Percentiles rank a stretch among this genome's conserved stretches.
These are phyloP conservation scores for Zea mays DNA, from an alignment of 176 grass and related monocot species.

Conservation along the genomic window Zm-B73-REFERENCE-NAM-5.0 NC_050105.1:56385501-56386000, in stretches of 20 bases:
- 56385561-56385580: constrained; percentile 14
- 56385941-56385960: constrained; percentile 4
- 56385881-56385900: background rate
- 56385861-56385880: background rate
- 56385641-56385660: constrained; percentile 86
- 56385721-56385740: constrained; percentile 23
- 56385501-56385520: background rate
- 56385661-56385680: constrained; percentile 93
- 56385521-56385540: constrained; percentile 13
- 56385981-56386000: background rate
- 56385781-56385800: background rate
- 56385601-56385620: background rate
- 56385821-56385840: constrained; percentile 14
- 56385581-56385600: constrained; percentile 11
- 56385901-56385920: background rate
- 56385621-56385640: constrained; percentile 48
- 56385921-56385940: background rate
- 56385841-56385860: constrained; percentile 21
- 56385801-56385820: background rate
- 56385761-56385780: background rate
- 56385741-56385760: constrained; percentile 16
- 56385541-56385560: constrained; percentile 15
- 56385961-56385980: constrained; percentile 24
- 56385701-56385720: constrained; percentile 97
- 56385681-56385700: constrained; percentile 96